phyloP scores from a whole-genome alignment of 305 asterid genomes.

The Solanum hybrid region DNA sequence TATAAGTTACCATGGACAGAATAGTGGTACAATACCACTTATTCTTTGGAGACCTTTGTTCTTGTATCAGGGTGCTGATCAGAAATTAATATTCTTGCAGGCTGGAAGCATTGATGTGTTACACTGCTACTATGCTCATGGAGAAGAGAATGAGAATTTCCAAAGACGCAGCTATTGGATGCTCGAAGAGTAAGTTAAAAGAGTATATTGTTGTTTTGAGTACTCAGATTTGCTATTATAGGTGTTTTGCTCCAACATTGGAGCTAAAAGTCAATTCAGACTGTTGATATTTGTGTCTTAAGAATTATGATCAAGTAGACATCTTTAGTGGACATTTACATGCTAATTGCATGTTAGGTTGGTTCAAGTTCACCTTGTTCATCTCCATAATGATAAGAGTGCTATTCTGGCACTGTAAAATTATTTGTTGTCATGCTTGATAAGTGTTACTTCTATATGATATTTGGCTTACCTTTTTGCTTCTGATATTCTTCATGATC shows the following conservation, averaged over 20 bases:
- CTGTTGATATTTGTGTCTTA: background rate
- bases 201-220: background rate
- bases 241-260: background rate
- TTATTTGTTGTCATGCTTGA: background rate
- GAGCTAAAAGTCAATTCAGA: background rate
- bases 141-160: slow-evolving; percentile 81
- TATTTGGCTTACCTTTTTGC: background rate
- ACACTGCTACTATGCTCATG: slow-evolving; percentile 99
- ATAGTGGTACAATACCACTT: background rate
- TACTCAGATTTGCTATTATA: background rate
- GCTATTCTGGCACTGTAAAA: background rate
- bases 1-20: background rate
- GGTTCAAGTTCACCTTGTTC: background rate
- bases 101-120: slow-evolving; percentile 87
- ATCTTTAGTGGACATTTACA: background rate
- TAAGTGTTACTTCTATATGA: background rate
- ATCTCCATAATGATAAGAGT: background rate
- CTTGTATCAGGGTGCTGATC: slow-evolving; percentile 12
- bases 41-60: slow-evolving; percentile 6
- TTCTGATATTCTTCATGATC: background rate
- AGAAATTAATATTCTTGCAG: slow-evolving; percentile 32
- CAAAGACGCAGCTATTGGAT: slow-evolving; percentile 99
- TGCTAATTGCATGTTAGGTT: background rate
- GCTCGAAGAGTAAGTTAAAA: slow-evolving; percentile 85
- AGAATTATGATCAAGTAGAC: background rate